phyloP scores from a whole-genome alignment of 176 grass and related monocot genomes.

The Phyllostachys edulis region DNA sequence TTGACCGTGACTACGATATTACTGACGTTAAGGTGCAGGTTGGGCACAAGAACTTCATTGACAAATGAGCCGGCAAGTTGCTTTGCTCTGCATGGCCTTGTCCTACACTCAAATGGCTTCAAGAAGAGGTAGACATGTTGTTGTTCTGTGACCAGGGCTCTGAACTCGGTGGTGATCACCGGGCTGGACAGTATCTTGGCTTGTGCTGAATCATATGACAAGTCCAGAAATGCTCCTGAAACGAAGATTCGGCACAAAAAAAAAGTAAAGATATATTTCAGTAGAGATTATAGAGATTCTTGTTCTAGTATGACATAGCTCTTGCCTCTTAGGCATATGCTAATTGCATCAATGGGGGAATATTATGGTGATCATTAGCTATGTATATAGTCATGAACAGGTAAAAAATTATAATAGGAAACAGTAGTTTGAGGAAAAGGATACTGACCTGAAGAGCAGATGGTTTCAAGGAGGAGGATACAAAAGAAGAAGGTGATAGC shows the following conservation, averaged over 20 bases:
- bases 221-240: conserved; percentile 53
- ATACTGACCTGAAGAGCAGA: conserved; percentile 50
- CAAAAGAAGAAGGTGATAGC: conserved; percentile 29
- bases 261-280: not conserved
- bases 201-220: conserved; percentile 40
- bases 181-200: conserved; percentile 9
- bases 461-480: conserved; percentile 34
- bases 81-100: conserved; percentile 8
- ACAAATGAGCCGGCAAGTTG: conserved; percentile 19
- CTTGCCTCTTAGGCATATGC: not conserved
- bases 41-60: conserved; percentile 14
- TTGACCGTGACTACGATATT: conserved; percentile 38
- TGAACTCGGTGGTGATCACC: not conserved
- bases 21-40: conserved; percentile 30
- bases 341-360: conserved; percentile 8
- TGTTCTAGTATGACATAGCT: not conserved
- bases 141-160: not conserved
- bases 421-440: not conserved
- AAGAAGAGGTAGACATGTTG: conserved; percentile 42
- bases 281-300: not conserved
- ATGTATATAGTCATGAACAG: not conserved
- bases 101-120: conserved; percentile 36
- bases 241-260: not conserved
- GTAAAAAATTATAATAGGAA: not conserved
- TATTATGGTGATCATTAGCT: not conserved